A percentile compares a stretch with the other conserved stretches of the same genome.
Evolutionary conservation across 371 early-diverging fungal genomes (phyloP).

Genomic region (Mucor mucedo): DNA sequence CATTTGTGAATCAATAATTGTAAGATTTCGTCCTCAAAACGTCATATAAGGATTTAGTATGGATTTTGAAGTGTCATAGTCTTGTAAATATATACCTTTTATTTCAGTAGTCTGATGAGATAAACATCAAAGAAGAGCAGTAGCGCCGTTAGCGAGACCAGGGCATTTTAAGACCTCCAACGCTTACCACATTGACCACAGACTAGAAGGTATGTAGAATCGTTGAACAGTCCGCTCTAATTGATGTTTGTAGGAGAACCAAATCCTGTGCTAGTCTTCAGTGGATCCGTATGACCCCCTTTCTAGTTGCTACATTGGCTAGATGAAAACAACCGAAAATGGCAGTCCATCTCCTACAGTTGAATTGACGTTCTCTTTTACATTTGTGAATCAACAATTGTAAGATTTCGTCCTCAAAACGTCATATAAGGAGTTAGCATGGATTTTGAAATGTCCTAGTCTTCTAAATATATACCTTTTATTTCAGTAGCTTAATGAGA

Average conservation of each 20-base stretch:
- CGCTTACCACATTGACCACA: slow-evolving; percentile 13
- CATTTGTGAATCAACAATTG: slow-evolving; percentile 13
- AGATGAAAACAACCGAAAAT: neutral
- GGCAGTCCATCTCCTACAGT: too few relatives aligned
- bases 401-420: slow-evolving; percentile 13
- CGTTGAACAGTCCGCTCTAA: slow-evolving; percentile 3
- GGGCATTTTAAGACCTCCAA: slow-evolving; percentile 15
- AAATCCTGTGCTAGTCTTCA: slow-evolving; percentile 3
- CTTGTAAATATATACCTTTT: slow-evolving; percentile 10
- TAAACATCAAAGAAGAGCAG: slow-evolving; percentile 14
- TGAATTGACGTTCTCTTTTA: slow-evolving; percentile 10
- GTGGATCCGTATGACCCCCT: slow-evolving; percentile 2
- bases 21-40: slow-evolving; percentile 13
- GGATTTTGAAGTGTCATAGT: slow-evolving; percentile 10
- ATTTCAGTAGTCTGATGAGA: slow-evolving; percentile 2
- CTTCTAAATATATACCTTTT: slow-evolving; percentile 9
- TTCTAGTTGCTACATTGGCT: slow-evolving; percentile 3
- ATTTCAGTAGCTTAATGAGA: slow-evolving; percentile 2
- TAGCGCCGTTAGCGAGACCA: slow-evolving; percentile 18
- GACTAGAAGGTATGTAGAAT: slow-evolving; percentile 8
- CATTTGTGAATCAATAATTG: slow-evolving; percentile 12
- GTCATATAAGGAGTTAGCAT: slow-evolving; percentile 10
- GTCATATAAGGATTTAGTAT: slow-evolving; percentile 11
- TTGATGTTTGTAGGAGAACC: too few relatives aligned
- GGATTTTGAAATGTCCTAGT: slow-evolving; percentile 9